phyloP scores from a whole-genome alignment of 306 rosid species.

The Arachis stenosperma region DNA sequence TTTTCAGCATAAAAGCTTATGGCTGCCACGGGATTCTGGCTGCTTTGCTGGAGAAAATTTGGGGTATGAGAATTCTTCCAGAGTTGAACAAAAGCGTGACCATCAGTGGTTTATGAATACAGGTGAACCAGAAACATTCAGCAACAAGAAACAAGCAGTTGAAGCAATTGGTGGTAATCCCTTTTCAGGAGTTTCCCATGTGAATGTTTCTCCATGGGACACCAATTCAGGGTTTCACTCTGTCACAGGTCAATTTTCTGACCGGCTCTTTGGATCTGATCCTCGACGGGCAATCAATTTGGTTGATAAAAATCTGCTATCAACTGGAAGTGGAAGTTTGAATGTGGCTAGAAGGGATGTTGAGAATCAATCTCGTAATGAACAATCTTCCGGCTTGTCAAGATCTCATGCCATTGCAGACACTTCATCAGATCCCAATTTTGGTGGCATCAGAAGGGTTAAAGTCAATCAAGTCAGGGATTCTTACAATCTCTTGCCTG shows the following conservation, averaged over 20 bases:
- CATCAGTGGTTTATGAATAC: slow-evolving; percentile 83
- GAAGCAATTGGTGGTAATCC: slow-evolving; percentile 67
- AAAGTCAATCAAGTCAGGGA: slow-evolving; percentile 97
- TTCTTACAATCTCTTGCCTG: slow-evolving; percentile 58
- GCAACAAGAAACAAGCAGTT: slow-evolving; percentile 79
- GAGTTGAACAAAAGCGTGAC: slow-evolving; percentile 79
- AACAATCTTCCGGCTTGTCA: slow-evolving; percentile 70
- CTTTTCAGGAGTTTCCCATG: slow-evolving; percentile 61
- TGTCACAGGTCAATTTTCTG: slow-evolving; percentile 68
- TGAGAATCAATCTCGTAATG: slow-evolving; percentile 63
- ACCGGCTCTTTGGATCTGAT: slow-evolving; percentile 79
- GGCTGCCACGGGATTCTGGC: slow-evolving; percentile 74
- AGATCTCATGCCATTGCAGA: slow-evolving; percentile 67
- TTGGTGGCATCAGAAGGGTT: slow-evolving; percentile 86
- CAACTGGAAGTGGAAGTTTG: slow-evolving; percentile 66
- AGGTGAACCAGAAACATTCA: slow-evolving; percentile 60
- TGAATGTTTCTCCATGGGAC: slow-evolving; percentile 75
- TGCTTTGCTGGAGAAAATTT: slow-evolving; percentile 78
- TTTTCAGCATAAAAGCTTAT: slow-evolving; percentile 80
- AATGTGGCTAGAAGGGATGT: slow-evolving; percentile 65
- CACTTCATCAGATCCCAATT: slow-evolving; percentile 68
- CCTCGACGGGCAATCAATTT: slow-evolving; percentile 53
- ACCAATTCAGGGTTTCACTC: slow-evolving; percentile 74
- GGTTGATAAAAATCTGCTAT: slow-evolving; percentile 66
- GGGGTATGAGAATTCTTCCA: slow-evolving; percentile 76